Base-by-base conservation (phyloP, 78 protist species). In the Trichosphaerium sp. region DNA sequence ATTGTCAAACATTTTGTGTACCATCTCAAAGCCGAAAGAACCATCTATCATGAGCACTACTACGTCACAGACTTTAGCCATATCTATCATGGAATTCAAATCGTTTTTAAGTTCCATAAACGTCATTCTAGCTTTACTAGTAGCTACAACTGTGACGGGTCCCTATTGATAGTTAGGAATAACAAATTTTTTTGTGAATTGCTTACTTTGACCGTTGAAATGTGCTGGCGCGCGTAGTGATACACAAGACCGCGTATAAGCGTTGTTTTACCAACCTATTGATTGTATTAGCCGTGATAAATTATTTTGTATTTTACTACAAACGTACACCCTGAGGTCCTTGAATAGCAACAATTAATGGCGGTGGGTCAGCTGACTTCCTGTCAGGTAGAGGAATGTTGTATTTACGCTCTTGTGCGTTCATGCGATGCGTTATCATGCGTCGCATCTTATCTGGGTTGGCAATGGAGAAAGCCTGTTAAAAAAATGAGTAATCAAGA, bases 41-140 rank as follows among this genome's bases (percentile, higher is more conserved):
- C 90, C 99, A 72, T 97, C 99, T 38, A 98, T 75, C 35, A 98
- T 7, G 1, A 98, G 62, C 15, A 98, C 78, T 0, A 89, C 93
- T 11, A 98, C 59, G 76, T 98, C 99, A 2, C 97, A 95, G 18
- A 88, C 74, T 81, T 96, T 94, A n/a, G 94, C 97, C 23, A 91
- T 49, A 54, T 97, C 99, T 47, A 93, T 70, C 99, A 96, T 96
- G 6, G 99, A 62, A 69, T 88, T 80, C 25, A 97, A 51, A 37
- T 96, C 99, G 44, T 89, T 94, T 25, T 78, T 80, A 54, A 96
- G 90, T 58, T 97, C 99, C 65, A 95, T 14, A 35, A 96, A 88
- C 0, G 99, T 97, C 6, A 96, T 26, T 37, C 99, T 10, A 15
- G 28, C 25, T n/a, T 23, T 12, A 47, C 8, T 12, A 75, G 69